Conservation (phyloP, 305 asterid genomes). For the Fraxinus baroniana region DNA sequence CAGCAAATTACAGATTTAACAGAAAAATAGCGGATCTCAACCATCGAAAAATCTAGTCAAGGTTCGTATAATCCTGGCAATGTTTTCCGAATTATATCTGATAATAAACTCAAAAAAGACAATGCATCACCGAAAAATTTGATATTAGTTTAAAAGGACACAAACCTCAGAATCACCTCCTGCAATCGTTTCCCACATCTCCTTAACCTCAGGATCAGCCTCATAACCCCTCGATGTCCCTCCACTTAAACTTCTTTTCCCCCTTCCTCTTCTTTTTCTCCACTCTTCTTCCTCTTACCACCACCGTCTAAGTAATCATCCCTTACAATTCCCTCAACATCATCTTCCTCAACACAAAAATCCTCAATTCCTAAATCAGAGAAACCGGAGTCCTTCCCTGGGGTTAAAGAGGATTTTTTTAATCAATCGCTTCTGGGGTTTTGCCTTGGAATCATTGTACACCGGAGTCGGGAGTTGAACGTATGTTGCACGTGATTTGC, state of each 20-base stretch:
- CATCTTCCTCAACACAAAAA: conserved; percentile 28
- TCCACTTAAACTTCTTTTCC: conserved; percentile 49
- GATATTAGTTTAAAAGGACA: background rate
- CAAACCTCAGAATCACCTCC: conserved; percentile 83
- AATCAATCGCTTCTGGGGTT: conserved; percentile 61
- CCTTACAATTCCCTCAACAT: conserved; percentile 37
- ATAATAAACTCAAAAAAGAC: background rate
- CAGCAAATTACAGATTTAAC: background rate
- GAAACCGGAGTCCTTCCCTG: conserved; percentile 29
- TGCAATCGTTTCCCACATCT: conserved; percentile 89
- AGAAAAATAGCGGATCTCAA: background rate
- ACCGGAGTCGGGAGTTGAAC: conserved; percentile 40
- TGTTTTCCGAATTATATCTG: background rate
- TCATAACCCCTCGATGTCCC: conserved; percentile 57
- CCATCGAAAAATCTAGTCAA: background rate
- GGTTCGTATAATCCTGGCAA: background rate
- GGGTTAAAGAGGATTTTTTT: conserved; percentile 47
- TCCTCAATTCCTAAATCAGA: conserved; percentile 46
- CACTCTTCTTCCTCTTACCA: conserved; percentile 49
- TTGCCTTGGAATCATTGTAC: conserved; percentile 47
- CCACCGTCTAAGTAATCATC: conserved; percentile 52
- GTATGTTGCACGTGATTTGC: too few relatives aligned
- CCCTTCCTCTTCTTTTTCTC: conserved; percentile 55
- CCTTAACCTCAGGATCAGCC: conserved; percentile 80
- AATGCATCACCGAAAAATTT: background rate